These are phyloP conservation scores for Xylaria sp. DNA, from an alignment of 2,329 filamentous ascomycete genomes.

Conservation along the genomic window DNA sequence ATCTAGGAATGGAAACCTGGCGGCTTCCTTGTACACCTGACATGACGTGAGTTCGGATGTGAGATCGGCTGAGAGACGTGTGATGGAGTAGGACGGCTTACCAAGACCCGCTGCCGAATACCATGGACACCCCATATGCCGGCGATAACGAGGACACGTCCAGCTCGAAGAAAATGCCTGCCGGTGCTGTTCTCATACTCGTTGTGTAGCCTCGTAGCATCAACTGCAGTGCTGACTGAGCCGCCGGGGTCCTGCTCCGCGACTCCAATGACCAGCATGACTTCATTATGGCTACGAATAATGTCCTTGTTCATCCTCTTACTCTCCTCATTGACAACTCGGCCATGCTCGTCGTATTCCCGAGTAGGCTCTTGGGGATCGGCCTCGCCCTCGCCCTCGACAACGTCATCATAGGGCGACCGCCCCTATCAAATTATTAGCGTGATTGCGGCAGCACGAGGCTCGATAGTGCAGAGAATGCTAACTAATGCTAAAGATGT, in stretches of 20 bases:
- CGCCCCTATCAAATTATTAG: slow-evolving; percentile 57
- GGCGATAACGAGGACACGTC: slow-evolving; percentile 54
- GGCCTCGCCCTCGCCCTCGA: slow-evolving; percentile 59
- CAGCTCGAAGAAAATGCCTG: slow-evolving; percentile 50
- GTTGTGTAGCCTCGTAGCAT: slow-evolving; percentile 55
- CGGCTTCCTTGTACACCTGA: slow-evolving; percentile 63
- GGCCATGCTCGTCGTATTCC: slow-evolving; percentile 65
- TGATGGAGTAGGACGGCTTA: slow-evolving; percentile 44
- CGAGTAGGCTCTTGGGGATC: slow-evolving; percentile 56
- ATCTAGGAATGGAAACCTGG: slow-evolving; percentile 60
- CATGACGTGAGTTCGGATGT: slow-evolving; percentile 27
- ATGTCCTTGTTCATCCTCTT: slow-evolving; percentile 66
- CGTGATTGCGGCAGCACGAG: neutral
- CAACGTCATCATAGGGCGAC: slow-evolving; percentile 68
- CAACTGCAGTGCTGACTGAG: slow-evolving; percentile 52
- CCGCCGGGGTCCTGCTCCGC: slow-evolving; percentile 63
- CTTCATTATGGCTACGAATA: slow-evolving; percentile 70
- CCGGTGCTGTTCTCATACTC: slow-evolving; percentile 61
- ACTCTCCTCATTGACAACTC: slow-evolving; percentile 65
- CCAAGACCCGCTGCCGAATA: slow-evolving; percentile 64
- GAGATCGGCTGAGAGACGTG: slow-evolving; percentile 16
- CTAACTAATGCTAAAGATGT: slow-evolving; percentile 67
- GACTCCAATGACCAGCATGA: slow-evolving; percentile 71
- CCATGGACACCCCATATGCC: slow-evolving; percentile 64
- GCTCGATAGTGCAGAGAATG: slow-evolving; percentile 6